Conservation (phyloP, 2,329 filamentous ascomycete species). For the Microthyrium microscopicum region DNA sequence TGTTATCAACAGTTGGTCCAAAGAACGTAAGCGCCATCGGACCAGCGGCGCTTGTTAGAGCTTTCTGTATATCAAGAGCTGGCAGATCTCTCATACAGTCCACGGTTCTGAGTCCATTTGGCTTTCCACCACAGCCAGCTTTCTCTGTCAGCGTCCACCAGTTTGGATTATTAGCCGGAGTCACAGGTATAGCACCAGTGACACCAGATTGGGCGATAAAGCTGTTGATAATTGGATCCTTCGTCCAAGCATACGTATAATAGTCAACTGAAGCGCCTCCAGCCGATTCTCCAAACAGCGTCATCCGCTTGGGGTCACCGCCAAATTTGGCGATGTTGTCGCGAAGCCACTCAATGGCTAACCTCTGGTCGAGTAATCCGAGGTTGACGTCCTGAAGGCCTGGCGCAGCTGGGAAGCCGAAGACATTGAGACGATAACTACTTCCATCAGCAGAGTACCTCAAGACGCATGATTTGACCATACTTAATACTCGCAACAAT, state of each 20-base stretch:
- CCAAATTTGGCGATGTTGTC: conserved; percentile 2
- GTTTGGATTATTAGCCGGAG: neutral
- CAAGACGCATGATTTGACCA: neutral
- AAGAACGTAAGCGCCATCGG: neutral
- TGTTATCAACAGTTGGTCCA: neutral
- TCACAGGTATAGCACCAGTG: conserved; percentile 8
- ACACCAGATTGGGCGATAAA: conserved; percentile 4
- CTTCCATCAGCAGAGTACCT: neutral
- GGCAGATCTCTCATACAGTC: conserved; percentile 12
- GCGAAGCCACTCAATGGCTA: conserved; percentile 4
- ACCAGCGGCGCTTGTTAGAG: neutral
- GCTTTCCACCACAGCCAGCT: conserved; percentile 1
- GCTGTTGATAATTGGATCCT: conserved; percentile 5
- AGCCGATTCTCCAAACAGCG: conserved; percentile 4
- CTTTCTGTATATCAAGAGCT: conserved; percentile 9
- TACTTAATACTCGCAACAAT: conserved; percentile 15
- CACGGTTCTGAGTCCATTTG: conserved; percentile 5
- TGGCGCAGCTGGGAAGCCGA: conserved; percentile 5
- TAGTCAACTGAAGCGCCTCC: conserved; percentile 5
- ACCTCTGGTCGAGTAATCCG: conserved; percentile 6
- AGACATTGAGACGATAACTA: conserved; percentile 8
- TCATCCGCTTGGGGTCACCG: conserved; percentile 18
- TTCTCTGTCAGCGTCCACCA: conserved; percentile 3
- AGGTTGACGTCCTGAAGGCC: neutral
- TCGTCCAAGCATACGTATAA: conserved; percentile 1